Evolutionary conservation across 164 flowering plant genomes (phyloP).

Genomic region (Liriodendron chinense): DNA sequence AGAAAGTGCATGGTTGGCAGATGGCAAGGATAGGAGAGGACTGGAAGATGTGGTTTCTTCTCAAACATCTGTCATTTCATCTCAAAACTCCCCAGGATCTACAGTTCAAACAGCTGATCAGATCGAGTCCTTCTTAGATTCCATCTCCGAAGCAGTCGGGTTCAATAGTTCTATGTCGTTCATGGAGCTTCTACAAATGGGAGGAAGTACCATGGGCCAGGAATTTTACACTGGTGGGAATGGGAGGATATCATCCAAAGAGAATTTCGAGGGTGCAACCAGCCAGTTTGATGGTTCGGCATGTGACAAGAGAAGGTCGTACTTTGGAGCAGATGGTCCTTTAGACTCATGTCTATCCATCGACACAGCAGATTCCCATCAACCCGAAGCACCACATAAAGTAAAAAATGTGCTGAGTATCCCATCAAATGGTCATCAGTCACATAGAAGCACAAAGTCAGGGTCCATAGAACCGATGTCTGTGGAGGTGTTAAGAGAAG

Average conservation of each 20-base stretch:
- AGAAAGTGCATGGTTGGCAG: conserved; percentile 20
- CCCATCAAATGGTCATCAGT: conserved; percentile 20
- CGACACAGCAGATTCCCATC: conserved; percentile 7
- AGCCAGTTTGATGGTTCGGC: conserved; percentile 17
- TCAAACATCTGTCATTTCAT: conserved; percentile 37
- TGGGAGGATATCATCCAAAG: conserved; percentile 15
- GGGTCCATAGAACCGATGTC: conserved; percentile 18
- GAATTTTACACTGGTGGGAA: conserved; percentile 22
- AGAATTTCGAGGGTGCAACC: conserved; percentile 11
- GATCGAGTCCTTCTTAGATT: conserved; percentile 43
- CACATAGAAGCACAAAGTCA: conserved; percentile 18
- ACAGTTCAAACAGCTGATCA: conserved; percentile 29
- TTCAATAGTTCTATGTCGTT: conserved; percentile 17
- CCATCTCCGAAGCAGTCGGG: conserved; percentile 48
- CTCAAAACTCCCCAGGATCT: conserved; percentile 29
- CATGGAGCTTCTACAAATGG: conserved; percentile 25
- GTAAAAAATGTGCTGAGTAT: conserved; percentile 4
- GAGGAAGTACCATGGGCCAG: conserved; percentile 20
- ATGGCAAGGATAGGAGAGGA: conserved; percentile 18
- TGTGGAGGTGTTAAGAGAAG: conserved; percentile 22
- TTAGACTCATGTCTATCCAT: conserved; percentile 9
- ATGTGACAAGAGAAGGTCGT: background rate
- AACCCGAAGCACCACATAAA: conserved; percentile 4
- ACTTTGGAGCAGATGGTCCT: conserved; percentile 6
- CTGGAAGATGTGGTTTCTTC: conserved; percentile 50